Percentiles rank a stretch among this genome's conserved stretches.
Evolutionary conservation across 192 early-diverging fungal species (phyloP).

Genomic region (Umbelopsis sp.): DNA sequence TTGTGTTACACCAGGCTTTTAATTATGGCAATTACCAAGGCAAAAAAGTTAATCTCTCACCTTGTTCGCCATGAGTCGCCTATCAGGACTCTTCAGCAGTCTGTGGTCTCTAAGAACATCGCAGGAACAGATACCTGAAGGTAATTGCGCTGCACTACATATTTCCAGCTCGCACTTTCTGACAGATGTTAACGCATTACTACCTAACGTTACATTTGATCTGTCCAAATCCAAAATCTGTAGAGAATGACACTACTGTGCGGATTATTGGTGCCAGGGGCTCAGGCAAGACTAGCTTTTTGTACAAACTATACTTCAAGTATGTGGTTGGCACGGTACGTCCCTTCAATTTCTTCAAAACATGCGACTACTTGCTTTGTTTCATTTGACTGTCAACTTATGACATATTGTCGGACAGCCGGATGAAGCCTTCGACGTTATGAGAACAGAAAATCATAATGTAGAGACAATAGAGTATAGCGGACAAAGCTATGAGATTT

Average conservation of each 20-base stretch:
- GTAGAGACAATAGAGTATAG: constrained; percentile 32
- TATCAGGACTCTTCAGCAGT: constrained; percentile 8
- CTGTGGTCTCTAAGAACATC: background rate
- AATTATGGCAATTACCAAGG: background rate
- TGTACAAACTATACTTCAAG: constrained; percentile 42
- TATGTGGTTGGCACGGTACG: constrained; percentile 26
- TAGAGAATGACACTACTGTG: constrained; percentile 16
- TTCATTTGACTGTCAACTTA: background rate
- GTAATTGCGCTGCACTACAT: background rate
- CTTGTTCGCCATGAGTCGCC: constrained; percentile 4
- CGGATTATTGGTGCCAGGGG: constrained; percentile 32
- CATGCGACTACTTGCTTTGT: background rate
- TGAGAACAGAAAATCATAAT: constrained; percentile 32
- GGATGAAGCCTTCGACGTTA: constrained; percentile 33
- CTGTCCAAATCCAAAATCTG: too few species aligned
- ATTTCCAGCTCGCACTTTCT: background rate
- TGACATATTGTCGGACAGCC: constrained; percentile 15
- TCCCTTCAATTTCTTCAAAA: background rate
- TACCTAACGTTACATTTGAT: background rate
- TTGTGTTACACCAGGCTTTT: background rate
- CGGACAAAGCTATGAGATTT: constrained; percentile 23
- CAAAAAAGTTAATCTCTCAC: background rate
- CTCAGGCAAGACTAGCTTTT: constrained; percentile 38
- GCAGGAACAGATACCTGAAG: constrained; percentile 5
- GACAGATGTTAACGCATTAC: background rate